Base-by-base conservation (phyloP, 1,284 basidiomycete species). In the Tilletia setariae region DNA sequence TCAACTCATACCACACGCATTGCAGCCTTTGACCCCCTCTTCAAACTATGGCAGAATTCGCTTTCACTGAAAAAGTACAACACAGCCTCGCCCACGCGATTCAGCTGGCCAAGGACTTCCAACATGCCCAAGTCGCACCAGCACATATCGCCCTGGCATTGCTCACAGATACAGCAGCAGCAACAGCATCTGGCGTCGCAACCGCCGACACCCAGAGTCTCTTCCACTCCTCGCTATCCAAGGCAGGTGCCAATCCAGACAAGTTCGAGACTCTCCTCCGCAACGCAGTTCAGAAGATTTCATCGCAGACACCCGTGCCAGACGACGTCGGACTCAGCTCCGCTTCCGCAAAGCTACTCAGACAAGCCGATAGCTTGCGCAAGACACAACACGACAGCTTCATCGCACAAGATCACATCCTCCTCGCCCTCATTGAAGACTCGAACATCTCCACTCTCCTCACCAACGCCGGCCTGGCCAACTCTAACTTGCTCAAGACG, bases 351-450 rank as follows among this genome's bases (percentile, higher is more conserved):
- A 82, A 81, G 70, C 69, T 81, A 16, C 65, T 82, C 43, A 76
- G 74, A 64, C 69, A 74, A 56, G 81, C 81, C 19, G 76, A 80
- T 44, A 71, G 69, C 21, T 72, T 76, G 42, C 79, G 77, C 70
- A 76, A 68, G 64, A 70, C 69, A 1, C 85, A 87, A 76, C 91
- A 93, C 81, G 95, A 97, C 83, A 89, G 90, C 6, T 97, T 90
- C 83, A 91, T 98, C 70, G 94, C 94, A 0, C 91, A 96, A 82
- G 94, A 98, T 76, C 90, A 89, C 79, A 83, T 92, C 35, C 80
- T 92, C 35, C 84, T 91, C 59, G 92, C 91, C 1, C 86, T 94
- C 63, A 80, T 92, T 71, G 89, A 91, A 74, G 91, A 94, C 72
- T 69, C 88, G 1, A 86, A 87, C 1, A 88, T 94, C 70, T 80